Base-by-base conservation (phyloP, 495 filamentous ascomycete species). In the Daldinia decipiens region DNA sequence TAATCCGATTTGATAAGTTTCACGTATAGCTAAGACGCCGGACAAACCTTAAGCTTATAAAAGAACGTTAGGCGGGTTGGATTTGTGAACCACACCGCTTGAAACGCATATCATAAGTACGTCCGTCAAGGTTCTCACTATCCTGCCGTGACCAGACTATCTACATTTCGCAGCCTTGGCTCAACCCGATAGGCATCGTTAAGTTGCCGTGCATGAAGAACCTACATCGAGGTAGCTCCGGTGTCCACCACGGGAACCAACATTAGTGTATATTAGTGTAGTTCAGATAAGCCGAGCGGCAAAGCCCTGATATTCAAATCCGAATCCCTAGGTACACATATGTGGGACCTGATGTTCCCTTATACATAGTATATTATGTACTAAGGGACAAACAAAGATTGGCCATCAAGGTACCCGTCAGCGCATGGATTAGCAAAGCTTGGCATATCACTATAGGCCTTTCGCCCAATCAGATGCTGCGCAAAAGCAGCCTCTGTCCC, bases 361-460 rank as follows among this genome's bases (percentile, higher is more conserved):
- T 51, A 59, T 72, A n/a, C n/a, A n/a, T n/a, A n/a, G n/a, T n/a
- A n/a, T n/a, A n/a, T n/a, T n/a, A n/a, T n/a, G n/a, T 67, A 72
- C 64, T 67, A 71, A 71, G 53, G 27, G 54, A 15, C 1, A 51
- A 26, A 55, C 52, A 38, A 40, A 59, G 59, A 68, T 56, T 72
- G 69, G 69, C 69, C 69, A 72, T 72, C 69, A 72, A 72, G 69
- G 69, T 72, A 40, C 59, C 54, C 69, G 43, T 71, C 45, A 34
- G 27, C 34, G 58, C 53, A 52, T 29, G n/a, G 8, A 39, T 72
- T 63, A 59, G 58, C 59, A 59, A 67, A 71, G 68, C 68, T 71
- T 71, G 68, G 68, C 62, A 71, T 63, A 58, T 3, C 68, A 63
- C 63, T 63, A 63, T 67, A 59, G 38, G 55, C 7, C 38, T 56